Conservation (phyloP, 148 eudicot genomes). For the Camellia sinensis region DNA sequence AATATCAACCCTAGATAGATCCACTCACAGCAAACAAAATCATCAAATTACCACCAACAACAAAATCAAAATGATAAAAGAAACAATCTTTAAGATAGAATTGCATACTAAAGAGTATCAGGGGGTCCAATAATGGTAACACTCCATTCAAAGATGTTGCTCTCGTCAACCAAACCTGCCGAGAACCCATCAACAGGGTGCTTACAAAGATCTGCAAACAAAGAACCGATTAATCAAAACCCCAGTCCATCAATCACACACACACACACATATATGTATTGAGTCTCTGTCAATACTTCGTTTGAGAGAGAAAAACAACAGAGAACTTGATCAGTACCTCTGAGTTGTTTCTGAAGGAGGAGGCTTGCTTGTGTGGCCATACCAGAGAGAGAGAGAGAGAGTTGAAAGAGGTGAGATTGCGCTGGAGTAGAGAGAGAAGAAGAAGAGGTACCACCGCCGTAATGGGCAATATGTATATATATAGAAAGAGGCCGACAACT, state of each 20-base stretch:
- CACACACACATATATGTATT: not conserved
- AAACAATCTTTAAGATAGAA: not conserved
- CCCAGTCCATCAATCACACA: not conserved
- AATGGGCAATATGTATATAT: too few species aligned
- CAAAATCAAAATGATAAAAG: not conserved
- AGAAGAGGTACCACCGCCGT: too few species aligned
- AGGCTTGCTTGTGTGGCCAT: conserved; percentile 38
- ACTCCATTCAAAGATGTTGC: conserved; percentile 68
- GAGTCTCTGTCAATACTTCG: not conserved
- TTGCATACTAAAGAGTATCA: conserved; percentile 55
- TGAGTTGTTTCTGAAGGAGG: conserved; percentile 53
- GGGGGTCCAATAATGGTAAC: conserved; percentile 79
- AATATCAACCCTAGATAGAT: not conserved
- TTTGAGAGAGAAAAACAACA: too few species aligned
- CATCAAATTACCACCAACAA: not conserved
- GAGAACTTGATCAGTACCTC: conserved; percentile 24
- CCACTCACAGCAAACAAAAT: not conserved
- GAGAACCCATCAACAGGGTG: conserved; percentile 85
- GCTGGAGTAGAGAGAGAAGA: not conserved
- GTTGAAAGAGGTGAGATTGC: too few species aligned
- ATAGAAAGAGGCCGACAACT: too few species aligned
- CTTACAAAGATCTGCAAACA: conserved; percentile 54
- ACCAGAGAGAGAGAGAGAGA: not conserved
- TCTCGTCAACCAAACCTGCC: conserved; percentile 75
- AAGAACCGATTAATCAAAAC: not conserved